A percentile compares a stretch with the other conserved stretches of the same genome.
Conservation (phyloP, 106 monocot species). For the Acorus calamus region DNA sequence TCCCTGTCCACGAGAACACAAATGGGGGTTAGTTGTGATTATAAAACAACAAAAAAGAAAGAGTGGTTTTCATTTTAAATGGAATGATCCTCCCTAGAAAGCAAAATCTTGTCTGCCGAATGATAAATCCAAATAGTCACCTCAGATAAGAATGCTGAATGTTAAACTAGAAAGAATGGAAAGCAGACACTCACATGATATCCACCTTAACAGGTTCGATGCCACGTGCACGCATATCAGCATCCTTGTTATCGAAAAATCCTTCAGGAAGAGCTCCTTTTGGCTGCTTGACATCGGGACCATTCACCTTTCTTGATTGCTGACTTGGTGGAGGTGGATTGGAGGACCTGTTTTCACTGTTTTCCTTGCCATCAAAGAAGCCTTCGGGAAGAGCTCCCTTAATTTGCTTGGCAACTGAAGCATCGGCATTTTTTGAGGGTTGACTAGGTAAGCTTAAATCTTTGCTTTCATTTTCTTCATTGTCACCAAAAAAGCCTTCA, state of each 20-base stretch:
- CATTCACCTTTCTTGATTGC: too few species aligned
- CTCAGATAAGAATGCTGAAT: slow-evolving; percentile 1
- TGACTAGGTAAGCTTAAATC: slow-evolving; percentile 3
- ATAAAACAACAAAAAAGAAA: background rate
- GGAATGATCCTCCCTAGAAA: too few species aligned
- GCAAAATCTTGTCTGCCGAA: too few species aligned
- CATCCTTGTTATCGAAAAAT: slow-evolving; percentile 59
- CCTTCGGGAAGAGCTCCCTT: slow-evolving; percentile 83
- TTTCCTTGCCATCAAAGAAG: slow-evolving; percentile 36
- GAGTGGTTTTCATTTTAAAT: too few species aligned
- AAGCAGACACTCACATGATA: slow-evolving; percentile 48
- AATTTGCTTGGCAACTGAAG: slow-evolving; percentile 19
- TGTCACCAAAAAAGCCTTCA: slow-evolving; percentile 30
- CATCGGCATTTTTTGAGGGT: slow-evolving; percentile 12
- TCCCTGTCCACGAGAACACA: slow-evolving; percentile 37
- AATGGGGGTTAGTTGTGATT: background rate
- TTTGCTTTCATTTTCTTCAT: slow-evolving; percentile 7
- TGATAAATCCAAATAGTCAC: background rate
- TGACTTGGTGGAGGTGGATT: too few species aligned
- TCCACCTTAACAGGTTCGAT: slow-evolving; percentile 88
- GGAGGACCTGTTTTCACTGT: too few species aligned
- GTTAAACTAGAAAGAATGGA: background rate
- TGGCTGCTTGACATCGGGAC: too few species aligned
- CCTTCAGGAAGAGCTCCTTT: too few species aligned
- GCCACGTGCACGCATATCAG: slow-evolving; percentile 92